These are phyloP conservation scores for Pythium sukuiense DNA, from an alignment of 352 stramenopile genomes.

Conservation along the genomic window DNA sequence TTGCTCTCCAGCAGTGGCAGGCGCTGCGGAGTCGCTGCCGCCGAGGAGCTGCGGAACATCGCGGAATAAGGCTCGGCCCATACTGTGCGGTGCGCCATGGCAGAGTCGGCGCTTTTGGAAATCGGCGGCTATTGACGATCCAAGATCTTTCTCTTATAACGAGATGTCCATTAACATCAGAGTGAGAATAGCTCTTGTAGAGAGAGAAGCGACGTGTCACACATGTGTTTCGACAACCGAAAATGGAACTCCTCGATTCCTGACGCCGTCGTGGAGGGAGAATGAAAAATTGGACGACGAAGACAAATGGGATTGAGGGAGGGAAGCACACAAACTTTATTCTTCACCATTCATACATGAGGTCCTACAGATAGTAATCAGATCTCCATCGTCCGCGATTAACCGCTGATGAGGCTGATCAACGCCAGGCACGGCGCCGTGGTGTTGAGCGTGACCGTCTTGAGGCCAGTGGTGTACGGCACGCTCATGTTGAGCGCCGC, in stretches of 20 bases:
- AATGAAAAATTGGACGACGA: not conserved
- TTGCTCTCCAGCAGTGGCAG: constrained; percentile 11
- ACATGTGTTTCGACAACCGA: not conserved
- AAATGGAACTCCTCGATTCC: not conserved
- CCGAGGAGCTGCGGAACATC: constrained; percentile 14
- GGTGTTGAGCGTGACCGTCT: constrained; percentile 59
- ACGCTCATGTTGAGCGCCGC: constrained; percentile 60
- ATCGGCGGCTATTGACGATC: not conserved
- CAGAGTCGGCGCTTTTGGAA: not conserved
- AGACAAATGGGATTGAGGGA: not conserved
- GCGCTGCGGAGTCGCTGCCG: constrained; percentile 10
- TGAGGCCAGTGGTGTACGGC: constrained; percentile 37
- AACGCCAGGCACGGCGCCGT: constrained; percentile 85
- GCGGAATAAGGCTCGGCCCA: not conserved
- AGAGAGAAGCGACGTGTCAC: not conserved
- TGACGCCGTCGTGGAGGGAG: not conserved
- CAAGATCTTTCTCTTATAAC: not conserved
- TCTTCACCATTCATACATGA: not conserved
- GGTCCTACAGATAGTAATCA: not conserved
- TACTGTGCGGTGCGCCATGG: not conserved
- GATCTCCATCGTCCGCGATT: not conserved
- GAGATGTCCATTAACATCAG: not conserved
- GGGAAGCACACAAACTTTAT: constrained; percentile 1
- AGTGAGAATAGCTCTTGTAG: not conserved
- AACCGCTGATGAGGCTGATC: constrained; percentile 70